phyloP scores from a whole-genome alignment of 2,329 filamentous ascomycete genomes.

The Phaeosphaeriaceae sp. region DNA sequence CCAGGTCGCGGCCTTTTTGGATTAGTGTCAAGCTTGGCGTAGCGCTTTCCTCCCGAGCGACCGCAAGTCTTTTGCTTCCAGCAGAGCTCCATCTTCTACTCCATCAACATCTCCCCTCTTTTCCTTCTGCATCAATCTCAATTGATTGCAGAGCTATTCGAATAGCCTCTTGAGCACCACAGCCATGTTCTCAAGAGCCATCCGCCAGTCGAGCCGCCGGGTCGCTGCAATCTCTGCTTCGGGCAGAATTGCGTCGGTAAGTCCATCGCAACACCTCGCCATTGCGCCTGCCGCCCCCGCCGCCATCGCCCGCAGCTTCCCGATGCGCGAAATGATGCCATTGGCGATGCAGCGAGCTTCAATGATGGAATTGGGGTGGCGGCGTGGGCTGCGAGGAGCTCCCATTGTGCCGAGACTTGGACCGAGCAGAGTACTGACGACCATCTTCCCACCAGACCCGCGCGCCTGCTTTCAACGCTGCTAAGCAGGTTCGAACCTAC shows the following conservation, averaged over 20 bases:
- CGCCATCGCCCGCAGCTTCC: constrained; percentile 44
- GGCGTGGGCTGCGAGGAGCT: constrained; percentile 38
- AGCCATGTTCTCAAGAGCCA: constrained; percentile 96
- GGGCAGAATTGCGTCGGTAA: constrained; percentile 92
- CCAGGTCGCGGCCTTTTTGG: constrained; percentile 22
- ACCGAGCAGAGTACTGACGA: constrained; percentile 52
- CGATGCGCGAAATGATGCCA: constrained; percentile 39
- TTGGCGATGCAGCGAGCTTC: constrained; percentile 49
- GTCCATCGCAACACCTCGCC: constrained; percentile 63
- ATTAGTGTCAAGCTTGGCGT: constrained; percentile 21
- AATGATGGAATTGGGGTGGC: constrained; percentile 30
- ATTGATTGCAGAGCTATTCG: constrained; percentile 52
- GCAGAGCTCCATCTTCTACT: constrained; percentile 45
- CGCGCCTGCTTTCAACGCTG: constrained; percentile 80
- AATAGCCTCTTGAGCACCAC: constrained; percentile 56
- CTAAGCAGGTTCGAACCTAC: constrained; percentile 75
- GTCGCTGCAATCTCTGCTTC: constrained; percentile 92
- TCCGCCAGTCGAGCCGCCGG: constrained; percentile 95
- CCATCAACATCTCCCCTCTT: constrained; percentile 51
- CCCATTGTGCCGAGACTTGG: constrained; percentile 36
- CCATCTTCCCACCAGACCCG: constrained; percentile 73
- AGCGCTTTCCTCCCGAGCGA: constrained; percentile 39
- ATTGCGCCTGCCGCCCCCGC: constrained; percentile 51
- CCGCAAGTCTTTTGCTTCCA: constrained; percentile 38
- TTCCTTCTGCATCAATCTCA: constrained; percentile 52